Conservation (phyloP, 2,329 filamentous ascomycete genomes). For the Microcyclospora tardicrescens region DNA sequence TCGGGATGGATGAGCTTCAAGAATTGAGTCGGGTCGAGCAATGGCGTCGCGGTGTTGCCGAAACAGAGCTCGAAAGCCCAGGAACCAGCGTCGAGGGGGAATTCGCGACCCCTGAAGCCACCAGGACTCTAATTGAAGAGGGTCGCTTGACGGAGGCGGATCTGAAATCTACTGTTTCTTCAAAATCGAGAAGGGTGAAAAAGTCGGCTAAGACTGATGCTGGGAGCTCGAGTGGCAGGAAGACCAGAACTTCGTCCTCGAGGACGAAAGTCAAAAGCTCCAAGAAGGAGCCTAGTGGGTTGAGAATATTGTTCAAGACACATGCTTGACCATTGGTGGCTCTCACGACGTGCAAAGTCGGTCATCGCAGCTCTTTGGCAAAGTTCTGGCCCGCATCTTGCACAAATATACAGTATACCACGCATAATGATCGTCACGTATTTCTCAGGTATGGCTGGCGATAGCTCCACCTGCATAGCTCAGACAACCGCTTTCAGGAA, state of each 20-base stretch:
- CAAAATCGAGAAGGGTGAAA: constrained; percentile 13
- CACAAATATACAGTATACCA: no score
- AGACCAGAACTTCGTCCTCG: constrained; percentile 5
- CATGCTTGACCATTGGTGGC: constrained; percentile 3
- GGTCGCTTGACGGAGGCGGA: constrained; percentile 35
- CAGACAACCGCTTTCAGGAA: no score
- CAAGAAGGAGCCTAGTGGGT: constrained; percentile 30
- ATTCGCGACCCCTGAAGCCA: constrained; percentile 49
- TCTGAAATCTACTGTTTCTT: constrained; percentile 23
- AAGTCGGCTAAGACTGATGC: constrained; percentile 23
- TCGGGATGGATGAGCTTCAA: constrained; percentile 43
- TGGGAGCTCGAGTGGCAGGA: constrained; percentile 11
- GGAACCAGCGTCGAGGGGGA: constrained; percentile 53
- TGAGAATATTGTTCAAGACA: constrained; percentile 29
- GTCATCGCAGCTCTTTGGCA: no score
- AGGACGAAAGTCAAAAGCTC: constrained; percentile 10
- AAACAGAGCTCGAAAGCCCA: constrained; percentile 39
- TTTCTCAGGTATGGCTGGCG: no score
- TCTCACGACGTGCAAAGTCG: no score
- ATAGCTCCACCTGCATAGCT: no score
- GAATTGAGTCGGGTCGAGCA: constrained; percentile 45
- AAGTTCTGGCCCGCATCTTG: no score
- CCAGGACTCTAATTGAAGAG: constrained; percentile 30
- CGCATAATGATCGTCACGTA: no score
- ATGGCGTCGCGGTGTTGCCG: constrained; percentile 52